phyloP scores from a whole-genome alignment of 352 stramenopile genomes.

The Pythium coloratum region DNA sequence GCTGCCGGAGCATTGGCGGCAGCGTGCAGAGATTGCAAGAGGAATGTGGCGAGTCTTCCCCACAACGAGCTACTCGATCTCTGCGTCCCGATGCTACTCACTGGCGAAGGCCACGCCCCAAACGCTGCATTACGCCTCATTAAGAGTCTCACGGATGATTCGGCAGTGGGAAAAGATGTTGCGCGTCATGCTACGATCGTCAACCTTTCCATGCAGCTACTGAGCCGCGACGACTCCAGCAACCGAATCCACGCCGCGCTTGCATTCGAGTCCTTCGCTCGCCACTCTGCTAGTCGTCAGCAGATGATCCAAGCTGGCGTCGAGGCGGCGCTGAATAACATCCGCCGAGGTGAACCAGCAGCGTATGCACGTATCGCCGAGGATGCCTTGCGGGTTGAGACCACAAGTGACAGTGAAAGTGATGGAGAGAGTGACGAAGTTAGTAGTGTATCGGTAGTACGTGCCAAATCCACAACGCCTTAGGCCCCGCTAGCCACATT shows the following conservation, averaged over 20 bases:
- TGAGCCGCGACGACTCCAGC: neutral
- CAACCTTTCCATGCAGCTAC: neutral
- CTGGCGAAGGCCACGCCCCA: neutral
- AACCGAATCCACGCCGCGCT: neutral
- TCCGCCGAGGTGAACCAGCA: neutral
- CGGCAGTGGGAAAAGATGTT: neutral
- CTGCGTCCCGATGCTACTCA: neutral
- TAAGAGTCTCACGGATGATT: neutral
- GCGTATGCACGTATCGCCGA: neutral
- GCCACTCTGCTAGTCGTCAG: neutral
- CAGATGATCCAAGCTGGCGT: neutral
- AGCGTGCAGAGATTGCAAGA: neutral
- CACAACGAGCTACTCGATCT: slow-evolving; percentile 1
- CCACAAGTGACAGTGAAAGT: neutral
- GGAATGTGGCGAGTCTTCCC: neutral
- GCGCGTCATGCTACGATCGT: neutral
- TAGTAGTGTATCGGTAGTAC: neutral
- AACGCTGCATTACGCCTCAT: neutral
- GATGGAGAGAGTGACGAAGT: neutral
- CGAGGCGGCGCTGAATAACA: neutral
- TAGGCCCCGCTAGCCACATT: neutral
- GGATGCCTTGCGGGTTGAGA: neutral
- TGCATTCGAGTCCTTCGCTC: neutral
- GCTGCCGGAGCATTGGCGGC: neutral
- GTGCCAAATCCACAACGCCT: no score